phyloP scores from a whole-genome alignment of 2,329 filamentous ascomycete genomes.

The Aaosphaeria pasadenensis region DNA sequence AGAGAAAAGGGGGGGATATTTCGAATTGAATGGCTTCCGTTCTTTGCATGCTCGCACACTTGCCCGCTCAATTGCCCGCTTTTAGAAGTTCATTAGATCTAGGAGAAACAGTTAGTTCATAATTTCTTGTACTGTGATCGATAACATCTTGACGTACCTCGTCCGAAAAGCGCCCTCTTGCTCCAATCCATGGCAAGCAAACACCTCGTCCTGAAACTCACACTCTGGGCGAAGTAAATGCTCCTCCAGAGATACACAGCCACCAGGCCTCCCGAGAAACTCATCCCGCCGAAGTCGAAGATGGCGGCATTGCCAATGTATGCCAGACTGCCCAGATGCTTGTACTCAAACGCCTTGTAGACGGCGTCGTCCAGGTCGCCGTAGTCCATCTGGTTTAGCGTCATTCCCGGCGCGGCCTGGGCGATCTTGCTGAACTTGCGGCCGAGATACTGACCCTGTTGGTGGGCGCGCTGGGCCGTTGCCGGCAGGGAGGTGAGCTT shows the following conservation, averaged over 20 bases:
- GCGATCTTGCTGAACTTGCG: constrained; percentile 93
- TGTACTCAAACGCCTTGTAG: constrained; percentile 94
- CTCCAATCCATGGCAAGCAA: constrained; percentile 97
- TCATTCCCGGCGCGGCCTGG: constrained; percentile 69
- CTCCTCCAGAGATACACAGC: constrained; percentile 96
- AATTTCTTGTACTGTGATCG: neutral
- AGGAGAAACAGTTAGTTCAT: neutral
- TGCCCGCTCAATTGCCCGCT: neutral
- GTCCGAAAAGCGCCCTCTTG: constrained; percentile 92
- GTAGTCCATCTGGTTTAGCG: constrained; percentile 76
- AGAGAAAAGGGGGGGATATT: too few relatives aligned
- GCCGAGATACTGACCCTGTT: constrained; percentile 90
- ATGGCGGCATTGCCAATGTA: constrained; percentile 96
- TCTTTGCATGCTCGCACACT: neutral
- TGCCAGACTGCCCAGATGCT: constrained; percentile 84
- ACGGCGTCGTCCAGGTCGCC: constrained; percentile 89
- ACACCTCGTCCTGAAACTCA: constrained; percentile 84
- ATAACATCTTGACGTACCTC: constrained; percentile 61
- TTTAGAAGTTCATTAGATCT: constrained; percentile 35
- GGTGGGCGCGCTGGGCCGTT: constrained; percentile 92
- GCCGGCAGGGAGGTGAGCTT: constrained; percentile 94
- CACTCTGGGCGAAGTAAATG: constrained; percentile 96
- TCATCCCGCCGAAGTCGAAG: constrained; percentile 83
- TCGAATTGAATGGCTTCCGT: too few relatives aligned
- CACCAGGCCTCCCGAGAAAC: constrained; percentile 76